phyloP scores from a whole-genome alignment of 495 filamentous ascomycete species.

The Talaromyces borbonicus region DNA sequence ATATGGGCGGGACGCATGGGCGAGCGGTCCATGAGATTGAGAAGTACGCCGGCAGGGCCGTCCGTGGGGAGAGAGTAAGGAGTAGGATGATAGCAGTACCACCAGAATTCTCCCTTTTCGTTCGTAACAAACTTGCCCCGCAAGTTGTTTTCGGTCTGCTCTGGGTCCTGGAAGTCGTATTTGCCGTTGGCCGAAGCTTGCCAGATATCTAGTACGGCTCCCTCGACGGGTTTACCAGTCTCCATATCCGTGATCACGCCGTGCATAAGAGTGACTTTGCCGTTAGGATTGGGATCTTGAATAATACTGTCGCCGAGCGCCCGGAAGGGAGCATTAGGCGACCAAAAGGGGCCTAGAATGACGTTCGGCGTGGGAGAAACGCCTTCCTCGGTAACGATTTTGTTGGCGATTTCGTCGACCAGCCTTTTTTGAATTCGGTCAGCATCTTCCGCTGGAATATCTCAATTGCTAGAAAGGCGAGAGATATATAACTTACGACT shows the following conservation, averaged over 20 bases:
- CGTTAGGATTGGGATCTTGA: constrained; percentile 52
- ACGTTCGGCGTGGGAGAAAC: constrained; percentile 67
- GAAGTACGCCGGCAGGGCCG: constrained; percentile 59
- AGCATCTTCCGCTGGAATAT: neutral
- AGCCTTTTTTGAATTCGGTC: constrained; percentile 35
- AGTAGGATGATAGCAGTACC: constrained; percentile 78
- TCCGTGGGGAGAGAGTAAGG: constrained; percentile 72
- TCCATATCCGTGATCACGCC: constrained; percentile 62
- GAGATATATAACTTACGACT: constrained; percentile 36
- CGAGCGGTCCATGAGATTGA: constrained; percentile 62
- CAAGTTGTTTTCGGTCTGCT: constrained; percentile 71
- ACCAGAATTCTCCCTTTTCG: constrained; percentile 63
- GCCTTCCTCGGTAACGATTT: constrained; percentile 59
- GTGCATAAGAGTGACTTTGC: constrained; percentile 64
- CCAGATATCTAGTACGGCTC: constrained; percentile 77
- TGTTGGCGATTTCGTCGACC: constrained; percentile 79
- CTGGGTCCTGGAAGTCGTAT: constrained; percentile 84
- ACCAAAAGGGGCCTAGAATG: constrained; percentile 85
- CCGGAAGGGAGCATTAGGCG: constrained; percentile 70
- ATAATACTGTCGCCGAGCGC: constrained; percentile 61
- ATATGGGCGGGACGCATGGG: constrained; percentile 42
- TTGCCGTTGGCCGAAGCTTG: constrained; percentile 75
- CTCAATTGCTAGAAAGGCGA: no score
- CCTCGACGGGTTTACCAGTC: constrained; percentile 58
- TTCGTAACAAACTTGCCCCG: constrained; percentile 75